These are phyloP conservation scores for Fusarium staphyleae DNA, from an alignment of 2,329 filamentous ascomycete genomes.

Conservation along the genomic window DNA sequence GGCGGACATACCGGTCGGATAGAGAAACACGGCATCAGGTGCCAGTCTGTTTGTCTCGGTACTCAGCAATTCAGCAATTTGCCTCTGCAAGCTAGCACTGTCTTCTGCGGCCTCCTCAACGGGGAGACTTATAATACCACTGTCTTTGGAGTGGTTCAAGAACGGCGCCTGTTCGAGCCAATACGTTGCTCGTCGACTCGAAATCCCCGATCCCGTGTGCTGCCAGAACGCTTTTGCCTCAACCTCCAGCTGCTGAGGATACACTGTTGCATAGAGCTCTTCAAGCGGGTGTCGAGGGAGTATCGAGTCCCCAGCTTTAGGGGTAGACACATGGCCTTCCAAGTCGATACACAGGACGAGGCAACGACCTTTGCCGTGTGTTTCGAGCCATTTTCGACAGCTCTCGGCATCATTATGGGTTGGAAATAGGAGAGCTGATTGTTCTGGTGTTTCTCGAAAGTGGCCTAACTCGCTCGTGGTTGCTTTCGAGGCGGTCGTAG, in stretches of 20 bases:
- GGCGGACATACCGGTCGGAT: slow-evolving; percentile 60
- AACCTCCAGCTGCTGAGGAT: slow-evolving; percentile 14
- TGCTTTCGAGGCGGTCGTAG: background rate
- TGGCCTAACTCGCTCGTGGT: background rate
- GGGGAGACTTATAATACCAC: background rate
- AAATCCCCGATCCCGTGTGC: slow-evolving; percentile 42
- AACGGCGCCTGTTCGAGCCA: slow-evolving; percentile 39
- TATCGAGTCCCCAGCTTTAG: background rate
- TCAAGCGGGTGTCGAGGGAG: background rate
- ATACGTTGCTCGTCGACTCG: slow-evolving; percentile 38
- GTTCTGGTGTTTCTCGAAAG: background rate
- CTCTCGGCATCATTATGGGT: slow-evolving; percentile 15
- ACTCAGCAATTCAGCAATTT: slow-evolving; percentile 32
- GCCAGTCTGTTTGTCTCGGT: slow-evolving; percentile 15
- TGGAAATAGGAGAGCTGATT: slow-evolving; percentile 23
- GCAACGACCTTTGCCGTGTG: background rate
- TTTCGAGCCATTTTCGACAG: slow-evolving; percentile 32
- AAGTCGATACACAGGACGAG: slow-evolving; percentile 20
- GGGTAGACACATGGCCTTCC: slow-evolving; percentile 5
- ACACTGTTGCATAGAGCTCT: slow-evolving; percentile 29
- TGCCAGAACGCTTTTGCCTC: slow-evolving; percentile 44
- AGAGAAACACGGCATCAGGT: slow-evolving; percentile 55
- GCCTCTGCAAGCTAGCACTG: slow-evolving; percentile 13
- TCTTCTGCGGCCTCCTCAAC: slow-evolving; percentile 17
- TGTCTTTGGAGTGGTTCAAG: slow-evolving; percentile 1